Conservation (phyloP, 345 rosid genomes). For the Abelmoschus esculentus region DNA sequence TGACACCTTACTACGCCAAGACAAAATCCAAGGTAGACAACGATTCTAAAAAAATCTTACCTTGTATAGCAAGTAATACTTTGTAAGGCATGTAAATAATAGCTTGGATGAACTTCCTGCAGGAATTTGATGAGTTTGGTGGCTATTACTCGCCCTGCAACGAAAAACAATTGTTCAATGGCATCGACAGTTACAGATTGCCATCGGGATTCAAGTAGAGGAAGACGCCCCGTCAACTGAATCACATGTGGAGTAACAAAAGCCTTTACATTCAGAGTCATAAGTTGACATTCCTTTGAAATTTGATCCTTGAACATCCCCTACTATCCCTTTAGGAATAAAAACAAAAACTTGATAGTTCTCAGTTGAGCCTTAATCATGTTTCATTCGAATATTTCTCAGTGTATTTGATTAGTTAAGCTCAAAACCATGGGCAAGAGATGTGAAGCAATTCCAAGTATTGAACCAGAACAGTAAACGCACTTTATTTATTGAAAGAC, state of each 20-base stretch:
- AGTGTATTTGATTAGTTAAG: too few relatives aligned
- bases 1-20: constrained; percentile 59
- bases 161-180: constrained; percentile 21
- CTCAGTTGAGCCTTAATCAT: too few relatives aligned
- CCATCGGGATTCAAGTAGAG: constrained; percentile 17
- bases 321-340: too few relatives aligned
- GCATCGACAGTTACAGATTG: constrained; percentile 54
- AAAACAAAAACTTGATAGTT: too few relatives aligned
- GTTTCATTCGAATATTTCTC: too few relatives aligned
- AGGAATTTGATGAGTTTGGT: constrained; percentile 41
- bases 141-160: constrained; percentile 34
- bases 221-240: background rate
- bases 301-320: too few relatives aligned
- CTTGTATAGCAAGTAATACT: background rate
- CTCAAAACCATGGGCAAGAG: too few relatives aligned
- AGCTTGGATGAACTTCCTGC: background rate
- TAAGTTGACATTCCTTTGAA: too few relatives aligned
- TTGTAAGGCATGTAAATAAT: background rate
- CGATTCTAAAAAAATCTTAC: background rate
- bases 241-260: too few relatives aligned
- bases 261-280: too few relatives aligned
- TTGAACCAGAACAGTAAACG: too few relatives aligned
- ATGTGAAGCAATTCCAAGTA: too few relatives aligned
- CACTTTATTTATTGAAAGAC: background rate
- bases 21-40: constrained; percentile 52